Conservation (phyloP, 2,329 filamentous ascomycete species). For the Pseudogymnoascus sp. region DNA sequence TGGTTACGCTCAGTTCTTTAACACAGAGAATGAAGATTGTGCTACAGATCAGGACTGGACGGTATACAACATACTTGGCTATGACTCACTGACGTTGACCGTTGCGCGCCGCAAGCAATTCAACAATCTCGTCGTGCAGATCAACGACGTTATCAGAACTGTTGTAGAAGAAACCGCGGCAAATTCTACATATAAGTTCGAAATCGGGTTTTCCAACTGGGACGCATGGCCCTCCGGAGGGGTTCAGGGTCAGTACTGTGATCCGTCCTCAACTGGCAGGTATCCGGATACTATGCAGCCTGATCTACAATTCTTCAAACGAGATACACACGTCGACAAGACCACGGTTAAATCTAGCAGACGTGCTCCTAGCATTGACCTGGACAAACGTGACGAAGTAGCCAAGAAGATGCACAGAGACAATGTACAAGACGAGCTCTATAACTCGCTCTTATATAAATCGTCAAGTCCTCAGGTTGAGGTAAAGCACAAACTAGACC, state of each 20-base stretch:
- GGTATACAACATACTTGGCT: conserved; percentile 5
- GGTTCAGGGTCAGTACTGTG: not conserved
- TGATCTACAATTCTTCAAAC: not conserved
- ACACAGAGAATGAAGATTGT: conserved; percentile 25
- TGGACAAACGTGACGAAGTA: not conserved
- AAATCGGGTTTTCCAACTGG: conserved; percentile 20
- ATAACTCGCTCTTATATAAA: not conserved
- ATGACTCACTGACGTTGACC: not conserved
- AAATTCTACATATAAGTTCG: conserved; percentile 9
- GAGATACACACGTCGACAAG: not conserved
- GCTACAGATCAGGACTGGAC: conserved; percentile 15
- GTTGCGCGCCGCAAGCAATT: conserved; percentile 24
- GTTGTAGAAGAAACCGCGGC: conserved; percentile 21
- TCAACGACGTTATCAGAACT: conserved; percentile 26
- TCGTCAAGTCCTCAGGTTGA: not conserved
- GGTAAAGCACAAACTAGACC: not conserved
- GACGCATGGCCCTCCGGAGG: conserved; percentile 18
- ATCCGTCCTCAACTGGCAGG: not conserved
- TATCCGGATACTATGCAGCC: not conserved
- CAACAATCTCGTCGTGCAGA: conserved; percentile 24
- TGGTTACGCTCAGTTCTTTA: conserved; percentile 31
- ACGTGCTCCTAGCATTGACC: too few relatives aligned
- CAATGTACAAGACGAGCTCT: not conserved
- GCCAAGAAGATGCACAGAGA: not conserved
- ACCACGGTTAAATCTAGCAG: not conserved